A percentile compares a stretch with the other conserved stretches of the same genome.
Evolutionary conservation across 345 rosid species (phyloP).

Genomic region (Mangifera indica): DNA sequence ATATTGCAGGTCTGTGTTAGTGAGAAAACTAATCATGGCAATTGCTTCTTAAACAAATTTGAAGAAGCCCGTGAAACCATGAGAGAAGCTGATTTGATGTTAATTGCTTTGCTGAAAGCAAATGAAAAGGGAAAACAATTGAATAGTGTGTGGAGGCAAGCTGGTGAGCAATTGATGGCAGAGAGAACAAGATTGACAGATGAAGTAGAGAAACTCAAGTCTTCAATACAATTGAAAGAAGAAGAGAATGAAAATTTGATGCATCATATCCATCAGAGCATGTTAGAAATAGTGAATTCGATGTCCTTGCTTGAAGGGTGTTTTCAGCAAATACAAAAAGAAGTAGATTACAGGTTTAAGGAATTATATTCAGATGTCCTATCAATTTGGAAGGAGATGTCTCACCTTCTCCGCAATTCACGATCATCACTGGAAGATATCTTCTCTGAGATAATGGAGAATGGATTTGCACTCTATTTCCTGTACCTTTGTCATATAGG

Average conservation of each 20-base stretch:
- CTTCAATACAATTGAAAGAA: constrained; percentile 47
- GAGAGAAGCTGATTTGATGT: constrained; percentile 69
- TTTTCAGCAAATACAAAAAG: constrained; percentile 57
- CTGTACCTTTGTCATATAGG: constrained; percentile 50
- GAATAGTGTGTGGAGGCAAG: constrained; percentile 54
- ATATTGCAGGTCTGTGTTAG: constrained; percentile 39
- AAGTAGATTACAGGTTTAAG: constrained; percentile 51
- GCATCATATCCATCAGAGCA: constrained; percentile 39
- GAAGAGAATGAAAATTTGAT: constrained; percentile 49
- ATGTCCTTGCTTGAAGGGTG: constrained; percentile 58
- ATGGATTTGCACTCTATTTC: constrained; percentile 49
- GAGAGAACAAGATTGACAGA: constrained; percentile 48
- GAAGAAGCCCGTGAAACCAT: constrained; percentile 69
- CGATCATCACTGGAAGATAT: constrained; percentile 58
- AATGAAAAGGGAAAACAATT: constrained; percentile 56
- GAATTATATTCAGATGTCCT: constrained; percentile 43
- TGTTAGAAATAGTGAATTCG: constrained; percentile 46
- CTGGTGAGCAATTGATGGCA: constrained; percentile 46
- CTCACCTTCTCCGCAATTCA: constrained; percentile 36
- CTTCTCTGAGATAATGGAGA: constrained; percentile 53
- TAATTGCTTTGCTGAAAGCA: constrained; percentile 61
- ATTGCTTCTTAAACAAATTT: constrained; percentile 55
- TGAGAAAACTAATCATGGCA: constrained; percentile 40
- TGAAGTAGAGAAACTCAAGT: constrained; percentile 62
- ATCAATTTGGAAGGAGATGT: constrained; percentile 48